Evolutionary conservation across 2,329 filamentous ascomycete species (phyloP), one percentile per base, ranked within the genome.

Genomic region (Claviceps purpurea): DNA sequence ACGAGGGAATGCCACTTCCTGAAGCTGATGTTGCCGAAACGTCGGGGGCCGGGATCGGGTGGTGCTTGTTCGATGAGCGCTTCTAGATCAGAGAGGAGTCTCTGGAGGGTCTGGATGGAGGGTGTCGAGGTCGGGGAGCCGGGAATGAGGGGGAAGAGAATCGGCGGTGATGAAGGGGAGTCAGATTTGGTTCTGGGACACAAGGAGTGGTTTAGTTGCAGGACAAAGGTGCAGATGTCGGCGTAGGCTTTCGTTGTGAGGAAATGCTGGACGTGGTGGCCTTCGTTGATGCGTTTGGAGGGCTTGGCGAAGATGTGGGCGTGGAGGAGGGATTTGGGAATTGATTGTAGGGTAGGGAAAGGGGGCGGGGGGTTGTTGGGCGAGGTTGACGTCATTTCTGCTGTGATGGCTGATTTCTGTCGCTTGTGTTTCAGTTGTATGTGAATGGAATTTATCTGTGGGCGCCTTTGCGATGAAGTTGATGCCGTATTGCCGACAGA

Each of bases 11-110:
- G 79, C 91, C 93, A 98, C 58, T 75, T 87, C 34, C 90, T 78
- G 67, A 95, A 98, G 61, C 87, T 91, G 46, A 87, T 73, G 65
- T 98, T 98, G 38, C 93, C 93, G 64, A 97, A 98, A 56, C 93
- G 78, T 50, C 91, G 77, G 18, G 91, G 90, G 14, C 90, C 90
- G 6, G 82, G 80, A 60, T 94, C 86, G 0, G 91, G 91, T 1
- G 90, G 91, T 1, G 82, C 86, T 62, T 90, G 81, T 16, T 85
- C 79, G 49, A 95, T 79, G 49, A 94, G 76, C 8, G 69, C 69
- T 50, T 80, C 78, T 14, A 94, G 72, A 48, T 73, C 77, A 5
- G 73, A 68, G 16, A 97, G 70, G 39, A 98, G 72, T 10, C 71
- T 64, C 65, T 83, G 81, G 20, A 97, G 71, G 10, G 74, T 75